Conservation (phyloP, 768 basidiomycete species). For the Kwoniella dendrophila region DNA sequence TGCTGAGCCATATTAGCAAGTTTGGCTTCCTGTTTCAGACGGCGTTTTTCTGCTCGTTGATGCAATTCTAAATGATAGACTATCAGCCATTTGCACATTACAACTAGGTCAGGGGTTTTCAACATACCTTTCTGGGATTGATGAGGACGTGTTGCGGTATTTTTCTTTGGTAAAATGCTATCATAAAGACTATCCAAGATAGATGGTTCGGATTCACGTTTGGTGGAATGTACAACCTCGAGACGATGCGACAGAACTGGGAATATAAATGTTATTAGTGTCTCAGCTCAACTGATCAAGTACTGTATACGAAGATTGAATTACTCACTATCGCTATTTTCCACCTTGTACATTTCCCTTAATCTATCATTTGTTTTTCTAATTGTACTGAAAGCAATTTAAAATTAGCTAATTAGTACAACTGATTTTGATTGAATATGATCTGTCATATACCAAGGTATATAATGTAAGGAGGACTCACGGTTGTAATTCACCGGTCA, state of each 20-base stretch:
- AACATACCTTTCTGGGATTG: constrained; percentile 21
- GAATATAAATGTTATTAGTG: not conserved
- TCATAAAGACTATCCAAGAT: constrained; percentile 17
- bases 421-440: too few species aligned
- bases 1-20: not conserved
- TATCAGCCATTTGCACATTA: not conserved
- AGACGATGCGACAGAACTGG: constrained; percentile 19
- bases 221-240: not conserved
- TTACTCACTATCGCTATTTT: constrained; percentile 18
- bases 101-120: not conserved
- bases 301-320: not conserved
- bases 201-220: not conserved
- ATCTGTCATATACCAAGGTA: not conserved
- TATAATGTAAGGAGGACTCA: not conserved
- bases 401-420: not conserved
- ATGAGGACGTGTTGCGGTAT: constrained; percentile 11
- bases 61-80: constrained; percentile 11
- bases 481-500: not conserved
- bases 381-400: not conserved
- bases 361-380: constrained; percentile 9
- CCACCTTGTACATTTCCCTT: constrained; percentile 14
- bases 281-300: not conserved
- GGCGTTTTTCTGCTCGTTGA: constrained; percentile 16
- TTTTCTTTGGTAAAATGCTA: constrained; percentile 16
- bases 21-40: not conserved